Evolutionary conservation across 306 rosid genomes (phyloP), one percentile per base, ranked within the genome.

Genomic region (Trichosanthes truncata): DNA sequence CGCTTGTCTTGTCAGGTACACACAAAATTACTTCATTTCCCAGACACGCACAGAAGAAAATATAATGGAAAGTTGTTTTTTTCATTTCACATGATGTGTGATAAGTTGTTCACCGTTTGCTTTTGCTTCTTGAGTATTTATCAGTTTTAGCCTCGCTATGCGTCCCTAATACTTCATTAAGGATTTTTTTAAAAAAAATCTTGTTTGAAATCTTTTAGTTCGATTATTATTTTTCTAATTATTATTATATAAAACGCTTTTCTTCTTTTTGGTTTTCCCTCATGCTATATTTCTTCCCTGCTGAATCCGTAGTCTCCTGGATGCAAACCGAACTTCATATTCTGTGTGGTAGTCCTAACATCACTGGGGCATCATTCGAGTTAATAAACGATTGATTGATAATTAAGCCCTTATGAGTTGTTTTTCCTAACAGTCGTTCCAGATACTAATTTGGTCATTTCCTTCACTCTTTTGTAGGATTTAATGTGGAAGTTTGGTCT

Each of bases 401-500:
- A 66, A 23, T 36, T 36, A 3, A 67, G 80, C 36, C 63, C 17
- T 78, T 14, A 21, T 59, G 51, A 56, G 25, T 26, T 36, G 17
- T 12, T 57, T 55, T 38, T 5, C 35, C 52, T 15, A 11, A 76
- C 55, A 56, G 17, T 33, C 59, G n/a, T 83, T 79, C 38, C 72
- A 74, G 9, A 73, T 77, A 43, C 80, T 83, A 77, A 76, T 78
- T 55, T 25, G 81, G 15, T 36, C 14, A 6, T 56, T 20, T 53
- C 51, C 60, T 33, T 20, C 18, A 62, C 72, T 17, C 85, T 78
- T 83, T 81, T 90, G 84, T 92, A 93, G 99, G 88, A 89, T 76
- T 80, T 93, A 35, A 76, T 85, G 77, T 90, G 93, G 97, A 90
- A 90, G 83, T 82, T 81, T 48, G 86, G 87, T 81, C 67, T 87